Percentiles rank a stretch among this genome's conserved stretches.
Conservation (phyloP, 2,329 filamentous ascomycete genomes). For the Fulvia fulva region DNA sequence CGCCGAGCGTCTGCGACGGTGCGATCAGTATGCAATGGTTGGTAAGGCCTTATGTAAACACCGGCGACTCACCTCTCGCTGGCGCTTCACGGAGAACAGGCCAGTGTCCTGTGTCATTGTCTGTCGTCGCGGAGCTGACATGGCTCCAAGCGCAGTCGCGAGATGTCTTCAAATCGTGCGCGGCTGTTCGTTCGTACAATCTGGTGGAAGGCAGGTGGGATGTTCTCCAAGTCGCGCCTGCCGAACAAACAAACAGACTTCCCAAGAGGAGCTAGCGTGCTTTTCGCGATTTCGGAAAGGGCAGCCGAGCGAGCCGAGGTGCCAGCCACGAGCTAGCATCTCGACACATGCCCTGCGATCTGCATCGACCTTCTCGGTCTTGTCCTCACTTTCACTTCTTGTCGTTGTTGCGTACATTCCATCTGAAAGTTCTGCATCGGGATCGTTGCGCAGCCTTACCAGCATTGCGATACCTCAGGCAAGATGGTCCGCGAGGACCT, state of each 20-base stretch:
- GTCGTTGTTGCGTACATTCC: neutral
- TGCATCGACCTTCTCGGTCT: neutral
- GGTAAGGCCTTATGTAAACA: neutral
- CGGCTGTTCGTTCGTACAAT: neutral
- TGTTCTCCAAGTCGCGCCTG: neutral
- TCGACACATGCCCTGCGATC: neutral
- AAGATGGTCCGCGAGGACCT: constrained; percentile 94
- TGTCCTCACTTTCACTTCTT: neutral
- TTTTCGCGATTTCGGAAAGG: neutral
- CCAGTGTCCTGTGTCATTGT: constrained; percentile 81
- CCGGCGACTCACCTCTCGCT: constrained; percentile 68
- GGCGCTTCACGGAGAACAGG: constrained; percentile 86
- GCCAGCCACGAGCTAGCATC: neutral
- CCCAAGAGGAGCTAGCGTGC: neutral
- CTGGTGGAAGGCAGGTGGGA: neutral
- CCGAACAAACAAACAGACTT: neutral
- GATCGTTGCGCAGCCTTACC: neutral
- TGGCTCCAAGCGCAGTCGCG: neutral
- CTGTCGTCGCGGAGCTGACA: constrained; percentile 4
- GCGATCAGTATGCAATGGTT: constrained; percentile 14
- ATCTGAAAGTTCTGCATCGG: neutral
- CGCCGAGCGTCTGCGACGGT: constrained; percentile 69
- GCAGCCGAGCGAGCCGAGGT: constrained; percentile 11
- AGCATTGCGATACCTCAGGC: constrained; percentile 14
- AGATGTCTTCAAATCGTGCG: neutral